Evolutionary conservation across 331 rosid genomes (phyloP).

Genomic region (Spiraea crenata): DNA sequence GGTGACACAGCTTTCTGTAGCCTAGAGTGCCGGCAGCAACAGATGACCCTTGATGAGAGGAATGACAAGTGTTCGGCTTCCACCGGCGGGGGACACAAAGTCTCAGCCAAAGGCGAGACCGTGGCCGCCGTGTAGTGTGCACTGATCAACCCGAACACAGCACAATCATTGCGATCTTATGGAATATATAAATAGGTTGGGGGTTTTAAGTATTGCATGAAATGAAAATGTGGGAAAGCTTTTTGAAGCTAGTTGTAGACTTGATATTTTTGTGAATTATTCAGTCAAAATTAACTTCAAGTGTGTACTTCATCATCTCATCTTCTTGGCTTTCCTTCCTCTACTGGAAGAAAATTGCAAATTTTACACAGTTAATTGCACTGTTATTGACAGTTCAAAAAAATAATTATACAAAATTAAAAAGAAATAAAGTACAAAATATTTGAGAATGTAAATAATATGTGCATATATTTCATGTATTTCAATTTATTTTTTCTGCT

Average conservation of each 20-base stretch:
- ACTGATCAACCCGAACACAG: neutral
- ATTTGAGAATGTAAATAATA: no score
- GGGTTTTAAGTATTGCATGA: slow-evolving; percentile 1
- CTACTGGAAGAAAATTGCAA: slow-evolving; percentile 11
- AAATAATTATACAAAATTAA: no score
- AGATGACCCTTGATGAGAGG: slow-evolving; percentile 78
- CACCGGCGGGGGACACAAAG: slow-evolving; percentile 34
- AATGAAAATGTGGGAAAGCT: neutral
- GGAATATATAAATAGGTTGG: slow-evolving; percentile 5
- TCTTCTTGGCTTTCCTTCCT: slow-evolving; percentile 1
- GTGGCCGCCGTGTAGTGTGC: slow-evolving; percentile 34
- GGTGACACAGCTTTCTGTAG: slow-evolving; percentile 91
- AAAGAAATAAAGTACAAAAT: no score
- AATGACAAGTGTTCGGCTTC: slow-evolving; percentile 47
- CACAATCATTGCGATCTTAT: neutral
- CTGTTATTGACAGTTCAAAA: no score
- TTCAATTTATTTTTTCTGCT: neutral
- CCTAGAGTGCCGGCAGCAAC: slow-evolving; percentile 79
- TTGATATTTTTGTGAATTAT: neutral
- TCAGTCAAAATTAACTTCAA: slow-evolving; percentile 1
- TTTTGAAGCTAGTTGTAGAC: neutral
- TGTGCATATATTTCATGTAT: neutral
- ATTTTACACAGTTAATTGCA: neutral
- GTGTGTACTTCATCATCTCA: slow-evolving; percentile 8
- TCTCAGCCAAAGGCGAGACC: slow-evolving; percentile 43